These are phyloP conservation scores for Salvia splendens DNA, from an alignment of 257 asterid genomes.

Conservation along the genomic window DNA sequence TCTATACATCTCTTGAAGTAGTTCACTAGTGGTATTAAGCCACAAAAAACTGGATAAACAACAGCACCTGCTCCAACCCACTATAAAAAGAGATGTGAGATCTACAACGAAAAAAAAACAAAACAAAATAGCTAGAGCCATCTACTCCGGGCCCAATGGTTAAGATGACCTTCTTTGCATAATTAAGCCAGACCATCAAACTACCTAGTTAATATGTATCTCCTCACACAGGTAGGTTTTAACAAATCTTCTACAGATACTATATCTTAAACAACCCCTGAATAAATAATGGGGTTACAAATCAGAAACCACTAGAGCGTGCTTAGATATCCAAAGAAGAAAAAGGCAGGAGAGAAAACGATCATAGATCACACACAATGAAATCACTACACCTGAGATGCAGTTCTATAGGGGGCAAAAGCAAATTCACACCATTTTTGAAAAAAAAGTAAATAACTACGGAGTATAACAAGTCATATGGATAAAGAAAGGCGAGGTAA, in stretches of 20 bases:
- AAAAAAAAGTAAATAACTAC: not conserved
- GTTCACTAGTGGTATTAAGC: not conserved
- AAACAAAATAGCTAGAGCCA: not conserved
- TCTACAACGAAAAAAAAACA: not conserved
- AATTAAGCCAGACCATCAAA: not conserved
- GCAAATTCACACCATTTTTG: not conserved
- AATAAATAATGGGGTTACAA: not conserved
- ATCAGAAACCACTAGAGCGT: not conserved
- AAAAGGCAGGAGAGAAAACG: too few relatives aligned
- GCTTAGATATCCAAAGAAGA: not conserved
- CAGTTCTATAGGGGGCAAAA: not conserved
- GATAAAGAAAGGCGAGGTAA: not conserved
- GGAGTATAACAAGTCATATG: not conserved
- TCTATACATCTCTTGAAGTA: not conserved
- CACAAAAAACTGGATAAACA: not conserved
- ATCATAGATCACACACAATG: not conserved
- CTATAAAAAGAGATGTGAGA: not conserved
- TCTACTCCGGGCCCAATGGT: not conserved
- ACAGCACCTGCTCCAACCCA: not conserved
- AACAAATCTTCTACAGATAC: not conserved
- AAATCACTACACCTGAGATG: not conserved
- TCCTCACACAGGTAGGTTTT: not conserved
- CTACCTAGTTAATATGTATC: not conserved
- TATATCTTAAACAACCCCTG: not conserved
- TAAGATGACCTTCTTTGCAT: not conserved